phyloP scores from a whole-genome alignment of 2,329 filamentous ascomycete species.

The Rhynchosporium secalis region DNA sequence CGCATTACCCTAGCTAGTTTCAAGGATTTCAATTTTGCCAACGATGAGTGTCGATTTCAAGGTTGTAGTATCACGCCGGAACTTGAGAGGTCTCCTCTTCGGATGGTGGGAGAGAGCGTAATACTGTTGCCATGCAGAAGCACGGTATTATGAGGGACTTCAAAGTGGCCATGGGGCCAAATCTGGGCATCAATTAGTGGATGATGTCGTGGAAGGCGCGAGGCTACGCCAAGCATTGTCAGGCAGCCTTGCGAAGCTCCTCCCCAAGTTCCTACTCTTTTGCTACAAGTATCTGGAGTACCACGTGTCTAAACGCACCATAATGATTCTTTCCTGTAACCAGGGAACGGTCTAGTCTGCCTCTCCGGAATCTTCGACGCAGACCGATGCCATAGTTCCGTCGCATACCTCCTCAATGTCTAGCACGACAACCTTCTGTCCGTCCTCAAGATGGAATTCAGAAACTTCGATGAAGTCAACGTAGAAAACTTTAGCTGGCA shows the following conservation, averaged over 20 bases:
- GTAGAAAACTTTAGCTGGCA: conserved; percentile 26
- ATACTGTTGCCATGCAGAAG: no score
- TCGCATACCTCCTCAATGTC: background rate
- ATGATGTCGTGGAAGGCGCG: background rate
- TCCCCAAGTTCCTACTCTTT: background rate
- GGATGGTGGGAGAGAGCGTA: no score
- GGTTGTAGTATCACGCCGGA: no score
- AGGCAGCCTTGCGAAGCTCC: background rate
- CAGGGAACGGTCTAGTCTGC: background rate
- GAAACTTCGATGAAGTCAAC: conserved; percentile 23
- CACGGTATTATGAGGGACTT: no score
- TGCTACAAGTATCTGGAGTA: background rate
- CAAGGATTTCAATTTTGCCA: no score
- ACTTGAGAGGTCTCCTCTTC: no score
- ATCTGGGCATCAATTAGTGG: no score
- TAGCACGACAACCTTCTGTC: background rate
- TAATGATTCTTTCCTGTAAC: background rate
- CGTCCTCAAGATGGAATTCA: background rate
- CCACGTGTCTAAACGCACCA: background rate
- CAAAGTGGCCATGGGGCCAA: no score
- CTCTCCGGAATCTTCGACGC: background rate
- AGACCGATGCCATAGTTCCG: background rate
- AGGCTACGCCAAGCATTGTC: background rate
- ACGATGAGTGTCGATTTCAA: no score
- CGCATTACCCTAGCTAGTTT: no score